A percentile compares a stretch with the other conserved stretches of the same genome.
phyloP scores from a whole-genome alignment of 768 basidiomycete species.

The Phlebiopsis flavidoalba region DNA sequence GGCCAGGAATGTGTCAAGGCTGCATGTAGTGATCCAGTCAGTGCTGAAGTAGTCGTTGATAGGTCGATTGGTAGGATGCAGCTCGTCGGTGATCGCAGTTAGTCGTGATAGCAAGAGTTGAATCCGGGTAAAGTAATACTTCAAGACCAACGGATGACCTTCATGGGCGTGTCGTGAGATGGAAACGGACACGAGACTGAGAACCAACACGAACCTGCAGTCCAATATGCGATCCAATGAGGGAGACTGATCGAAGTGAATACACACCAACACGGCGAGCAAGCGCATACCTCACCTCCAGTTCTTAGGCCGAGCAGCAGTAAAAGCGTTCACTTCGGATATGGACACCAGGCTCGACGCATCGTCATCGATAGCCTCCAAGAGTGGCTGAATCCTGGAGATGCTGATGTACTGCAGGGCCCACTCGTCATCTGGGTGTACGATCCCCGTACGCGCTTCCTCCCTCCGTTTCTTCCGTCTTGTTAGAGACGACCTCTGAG shows the following conservation, averaged over 20 bases:
- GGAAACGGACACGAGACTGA: neutral
- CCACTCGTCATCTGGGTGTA: conserved; percentile 16
- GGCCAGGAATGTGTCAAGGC: conserved; percentile 9
- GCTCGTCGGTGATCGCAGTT: neutral
- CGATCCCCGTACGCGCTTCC: neutral
- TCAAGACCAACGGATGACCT: conserved; percentile 13
- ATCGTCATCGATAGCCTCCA: conserved; percentile 21
- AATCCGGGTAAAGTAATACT: conserved; percentile 15
- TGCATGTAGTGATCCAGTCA: neutral
- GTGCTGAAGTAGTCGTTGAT: neutral
- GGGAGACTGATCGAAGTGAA: conserved; percentile 1
- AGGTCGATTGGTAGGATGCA: neutral
- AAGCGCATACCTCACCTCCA: conserved; percentile 12
- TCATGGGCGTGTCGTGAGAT: neutral
- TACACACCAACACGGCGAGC: neutral
- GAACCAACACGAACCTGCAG: conserved; percentile 8
- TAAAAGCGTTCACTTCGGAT: conserved; percentile 20
- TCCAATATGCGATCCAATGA: conserved; percentile 18
- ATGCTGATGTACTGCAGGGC: conserved; percentile 18
- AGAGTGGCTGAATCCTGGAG: conserved; percentile 10
- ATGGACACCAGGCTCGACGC: conserved; percentile 16
- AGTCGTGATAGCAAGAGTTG: conserved; percentile 9
- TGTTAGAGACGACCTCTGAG: neutral
- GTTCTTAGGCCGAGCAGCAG: conserved; percentile 11
- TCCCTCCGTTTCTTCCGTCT: neutral